phyloP scores from a whole-genome alignment of 1,139 yeast species.

The Suhomyces wounanorum region DNA sequence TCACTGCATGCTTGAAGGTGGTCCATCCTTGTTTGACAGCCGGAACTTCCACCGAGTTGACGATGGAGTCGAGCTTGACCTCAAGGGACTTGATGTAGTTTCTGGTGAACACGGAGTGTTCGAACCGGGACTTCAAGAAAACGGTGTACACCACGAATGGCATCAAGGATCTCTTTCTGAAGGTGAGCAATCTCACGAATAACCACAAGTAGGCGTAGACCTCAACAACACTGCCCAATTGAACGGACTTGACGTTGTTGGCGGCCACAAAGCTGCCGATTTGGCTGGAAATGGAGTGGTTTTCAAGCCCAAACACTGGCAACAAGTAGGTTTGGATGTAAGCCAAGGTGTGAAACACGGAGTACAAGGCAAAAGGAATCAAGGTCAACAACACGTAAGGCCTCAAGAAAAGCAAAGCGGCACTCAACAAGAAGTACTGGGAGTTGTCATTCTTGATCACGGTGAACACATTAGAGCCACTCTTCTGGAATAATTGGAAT shows the following conservation, averaged over 20 bases:
- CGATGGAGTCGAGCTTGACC: slow-evolving; percentile 66
- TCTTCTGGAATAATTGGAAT: slow-evolving; percentile 50
- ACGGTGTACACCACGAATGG: slow-evolving; percentile 58
- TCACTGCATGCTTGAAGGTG: slow-evolving; percentile 49
- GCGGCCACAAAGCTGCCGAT: slow-evolving; percentile 58
- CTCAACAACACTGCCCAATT: slow-evolving; percentile 72
- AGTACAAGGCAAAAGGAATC: slow-evolving; percentile 67
- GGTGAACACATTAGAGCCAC: slow-evolving; percentile 24
- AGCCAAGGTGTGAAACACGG: slow-evolving; percentile 71
- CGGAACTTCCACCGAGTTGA: slow-evolving; percentile 57
- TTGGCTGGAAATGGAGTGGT: slow-evolving; percentile 37
- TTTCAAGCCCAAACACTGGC: slow-evolving; percentile 60
- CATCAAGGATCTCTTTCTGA: slow-evolving; percentile 64
- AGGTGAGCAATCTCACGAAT: slow-evolving; percentile 56
- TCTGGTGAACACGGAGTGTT: slow-evolving; percentile 74
- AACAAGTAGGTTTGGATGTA: slow-evolving; percentile 66
- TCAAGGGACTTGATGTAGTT: slow-evolving; percentile 70
- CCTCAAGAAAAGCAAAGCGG: slow-evolving; percentile 58
- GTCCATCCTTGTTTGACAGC: slow-evolving; percentile 65
- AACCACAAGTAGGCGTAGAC: slow-evolving; percentile 54
- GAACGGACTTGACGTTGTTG: slow-evolving; percentile 71
- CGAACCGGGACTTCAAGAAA: slow-evolving; percentile 78
- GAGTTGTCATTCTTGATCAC: slow-evolving; percentile 63
- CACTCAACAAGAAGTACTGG: slow-evolving; percentile 61
- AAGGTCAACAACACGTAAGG: slow-evolving; percentile 56